Base-by-base conservation (phyloP, 768 basidiomycete genomes). In the Daedaleopsis nitida region DNA sequence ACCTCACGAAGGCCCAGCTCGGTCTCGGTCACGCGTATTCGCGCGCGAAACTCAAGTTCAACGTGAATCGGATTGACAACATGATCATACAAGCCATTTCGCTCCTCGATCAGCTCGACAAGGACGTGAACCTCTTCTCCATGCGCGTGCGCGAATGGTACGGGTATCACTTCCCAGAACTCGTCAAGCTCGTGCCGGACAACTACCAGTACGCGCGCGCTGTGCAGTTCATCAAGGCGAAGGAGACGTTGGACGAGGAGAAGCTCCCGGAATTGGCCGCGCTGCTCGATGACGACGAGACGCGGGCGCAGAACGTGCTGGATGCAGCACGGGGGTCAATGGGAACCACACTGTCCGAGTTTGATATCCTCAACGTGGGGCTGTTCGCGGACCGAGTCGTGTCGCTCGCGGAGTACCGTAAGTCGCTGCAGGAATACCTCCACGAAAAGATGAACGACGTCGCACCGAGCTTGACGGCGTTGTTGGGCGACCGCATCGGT, bases 11-110 rank as follows among this genome's bases (percentile, higher is more conserved):
- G 70, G 93, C 96, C 17, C 96, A 98, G 70, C 91, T 98, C 66
- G 96, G 96, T 71, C 83, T 98, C 52, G 96, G 96, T 32, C 96
- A 98, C 82, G 94, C 95, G 4, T 98, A 96, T 80, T 97, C 95
- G 23, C 89, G 96, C 65, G 91, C 96, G 43, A 98, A 98, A 74
- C 89, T 98, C 64, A 98, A 98, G 78, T 98, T 94, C 84, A 96
- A 95, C 76, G 93, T 95, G 57, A 96, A 96, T 81, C 84, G 93
- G 55, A 86, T 92, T 58, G 95, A 97, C 78, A 97, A 98, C 82
- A 98, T 98, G 96, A 98, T 98, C 77, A 98, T 98, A 68, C 96
- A 98, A 77, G 96, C 96, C 61, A 98, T 98, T 73, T 92, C 96
- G 5, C 88, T 98, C 59, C 91, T 97, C 69, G 96, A 98, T 78